A percentile compares a stretch with the other conserved stretches of the same genome.
Evolutionary conservation across 2,329 filamentous ascomycete species (phyloP).

Genomic region (Colletotrichum chrysophilum): DNA sequence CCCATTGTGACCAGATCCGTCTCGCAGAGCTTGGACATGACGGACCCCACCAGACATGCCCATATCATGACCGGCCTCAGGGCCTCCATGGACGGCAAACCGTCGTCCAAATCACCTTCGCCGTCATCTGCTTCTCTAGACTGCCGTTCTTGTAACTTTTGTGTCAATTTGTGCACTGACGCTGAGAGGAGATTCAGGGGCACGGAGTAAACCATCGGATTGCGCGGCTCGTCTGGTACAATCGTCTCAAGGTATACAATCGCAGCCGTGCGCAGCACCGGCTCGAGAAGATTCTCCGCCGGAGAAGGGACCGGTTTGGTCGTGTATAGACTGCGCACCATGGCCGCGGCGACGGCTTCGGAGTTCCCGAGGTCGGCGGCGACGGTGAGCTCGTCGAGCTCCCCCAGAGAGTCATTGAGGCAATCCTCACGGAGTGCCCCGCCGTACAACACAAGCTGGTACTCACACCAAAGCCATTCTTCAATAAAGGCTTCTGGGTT

Average conservation of each 20-base stretch:
- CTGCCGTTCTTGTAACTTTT: neutral
- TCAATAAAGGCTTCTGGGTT: constrained; percentile 36
- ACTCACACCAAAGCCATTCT: constrained; percentile 33
- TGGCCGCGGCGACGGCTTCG: neutral
- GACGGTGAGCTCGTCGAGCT: constrained; percentile 1
- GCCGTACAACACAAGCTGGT: constrained; percentile 31
- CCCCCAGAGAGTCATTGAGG: neutral
- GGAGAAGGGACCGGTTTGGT: neutral
- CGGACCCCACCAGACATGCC: constrained; percentile 31
- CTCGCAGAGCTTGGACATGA: constrained; percentile 26
- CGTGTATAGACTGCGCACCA: neutral
- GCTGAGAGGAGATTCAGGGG: constrained; percentile 30
- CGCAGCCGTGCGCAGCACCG: constrained; percentile 31
- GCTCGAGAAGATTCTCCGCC: constrained; percentile 25
- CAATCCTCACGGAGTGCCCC: constrained; percentile 25
- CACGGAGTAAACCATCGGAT: constrained; percentile 34
- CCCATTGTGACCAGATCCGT: neutral
- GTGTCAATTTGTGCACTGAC: constrained; percentile 24
- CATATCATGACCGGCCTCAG: constrained; percentile 30
- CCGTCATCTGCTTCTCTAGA: neutral
- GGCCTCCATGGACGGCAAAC: neutral
- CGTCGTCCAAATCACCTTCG: constrained; percentile 1
- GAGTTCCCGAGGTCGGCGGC: neutral
- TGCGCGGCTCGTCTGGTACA: constrained; percentile 35
- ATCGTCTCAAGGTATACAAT: constrained; percentile 37